phyloP scores from a whole-genome alignment of 2,329 filamentous ascomycete species.

The Fusarium pseudoanthophilum region DNA sequence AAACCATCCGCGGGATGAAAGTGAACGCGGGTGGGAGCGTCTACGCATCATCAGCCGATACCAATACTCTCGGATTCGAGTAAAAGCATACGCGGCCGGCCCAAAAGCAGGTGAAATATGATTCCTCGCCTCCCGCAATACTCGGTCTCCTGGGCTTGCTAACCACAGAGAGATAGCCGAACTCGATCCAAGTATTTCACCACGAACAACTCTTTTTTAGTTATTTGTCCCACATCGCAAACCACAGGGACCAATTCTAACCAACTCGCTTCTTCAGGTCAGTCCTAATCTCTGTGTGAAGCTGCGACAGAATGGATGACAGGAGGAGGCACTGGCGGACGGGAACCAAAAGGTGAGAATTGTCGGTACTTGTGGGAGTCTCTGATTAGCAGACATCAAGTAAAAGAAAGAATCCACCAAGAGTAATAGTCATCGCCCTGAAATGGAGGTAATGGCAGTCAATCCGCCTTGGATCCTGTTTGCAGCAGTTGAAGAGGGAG shows the following conservation, averaged over 20 bases:
- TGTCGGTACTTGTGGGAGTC: background rate
- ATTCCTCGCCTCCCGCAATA: background rate
- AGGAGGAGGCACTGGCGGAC: background rate
- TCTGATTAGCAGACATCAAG: background rate
- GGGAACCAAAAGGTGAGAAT: background rate
- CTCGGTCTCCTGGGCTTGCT: background rate
- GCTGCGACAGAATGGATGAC: no score
- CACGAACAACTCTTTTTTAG: background rate
- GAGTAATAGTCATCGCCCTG: background rate
- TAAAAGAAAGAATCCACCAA: background rate
- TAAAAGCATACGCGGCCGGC: fast-evolving
- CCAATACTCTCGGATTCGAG: fast-evolving
- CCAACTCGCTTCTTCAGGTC: background rate
- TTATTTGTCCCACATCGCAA: background rate
- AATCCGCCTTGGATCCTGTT: background rate
- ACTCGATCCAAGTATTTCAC: background rate
- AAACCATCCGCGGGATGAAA: fast-evolving
- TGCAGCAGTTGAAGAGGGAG: background rate
- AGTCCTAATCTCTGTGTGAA: background rate
- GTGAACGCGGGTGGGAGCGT: fast-evolving
- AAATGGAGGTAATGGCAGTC: fast-evolving
- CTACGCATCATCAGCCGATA: fast-evolving
- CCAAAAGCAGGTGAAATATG: fast-evolving
- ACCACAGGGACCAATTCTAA: background rate
- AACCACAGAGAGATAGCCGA: background rate